A percentile compares a stretch with the other conserved stretches of the same genome.
phyloP scores from a whole-genome alignment of 129 eudicot genomes.

The Heracleum sosnowskyi region DNA sequence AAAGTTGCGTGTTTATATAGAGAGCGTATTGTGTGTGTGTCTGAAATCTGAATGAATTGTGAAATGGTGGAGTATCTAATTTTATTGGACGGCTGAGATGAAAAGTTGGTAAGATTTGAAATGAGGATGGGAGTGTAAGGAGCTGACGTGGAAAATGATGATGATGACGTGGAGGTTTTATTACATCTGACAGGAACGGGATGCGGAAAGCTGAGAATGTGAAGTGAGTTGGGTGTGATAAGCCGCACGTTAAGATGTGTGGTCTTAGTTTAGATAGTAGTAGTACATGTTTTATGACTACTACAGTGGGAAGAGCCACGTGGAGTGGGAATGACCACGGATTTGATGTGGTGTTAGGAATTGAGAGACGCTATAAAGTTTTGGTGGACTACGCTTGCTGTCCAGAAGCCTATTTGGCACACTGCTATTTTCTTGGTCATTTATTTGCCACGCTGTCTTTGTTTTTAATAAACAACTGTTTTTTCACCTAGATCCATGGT shows the following conservation, averaged over 20 bases:
- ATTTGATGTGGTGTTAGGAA: not conserved
- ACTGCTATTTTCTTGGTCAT: no score
- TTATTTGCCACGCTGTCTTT: no score
- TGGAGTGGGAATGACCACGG: not conserved
- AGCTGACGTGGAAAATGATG: not conserved
- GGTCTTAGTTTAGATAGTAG: not conserved
- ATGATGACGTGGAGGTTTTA: not conserved
- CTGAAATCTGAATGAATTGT: no score
- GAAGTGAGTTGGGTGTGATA: not conserved
- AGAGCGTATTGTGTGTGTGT: no score
- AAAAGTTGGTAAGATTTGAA: not conserved
- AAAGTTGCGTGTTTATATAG: not conserved
- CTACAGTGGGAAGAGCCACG: not conserved
- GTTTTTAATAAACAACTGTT: no score
- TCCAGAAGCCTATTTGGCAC: no score
- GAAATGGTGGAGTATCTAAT: not conserved
- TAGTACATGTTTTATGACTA: constrained; percentile 1
- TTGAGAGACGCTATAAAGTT: not conserved
- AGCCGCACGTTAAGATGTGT: not conserved
- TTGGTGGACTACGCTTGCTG: no score
- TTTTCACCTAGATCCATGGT: no score
- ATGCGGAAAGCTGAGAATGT: constrained; percentile 1
- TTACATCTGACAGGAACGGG: not conserved
- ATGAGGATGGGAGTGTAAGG: not conserved
- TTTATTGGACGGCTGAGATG: not conserved